phyloP scores from a whole-genome alignment of 495 filamentous ascomycete species.

The Letharia columbiana region DNA sequence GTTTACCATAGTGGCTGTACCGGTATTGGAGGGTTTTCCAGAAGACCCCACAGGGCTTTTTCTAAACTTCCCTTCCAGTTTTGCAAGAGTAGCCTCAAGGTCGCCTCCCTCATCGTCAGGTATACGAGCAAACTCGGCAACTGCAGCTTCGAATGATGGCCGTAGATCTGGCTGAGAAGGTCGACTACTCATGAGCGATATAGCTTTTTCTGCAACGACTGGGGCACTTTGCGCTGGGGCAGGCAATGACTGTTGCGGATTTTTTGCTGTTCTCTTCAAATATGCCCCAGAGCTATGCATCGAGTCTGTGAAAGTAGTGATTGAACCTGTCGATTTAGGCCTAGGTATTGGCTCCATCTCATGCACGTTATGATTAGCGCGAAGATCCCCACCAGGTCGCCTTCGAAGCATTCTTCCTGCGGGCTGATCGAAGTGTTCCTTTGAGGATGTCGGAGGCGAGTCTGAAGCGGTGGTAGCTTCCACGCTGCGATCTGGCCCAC shows the following conservation, averaged over 20 bases:
- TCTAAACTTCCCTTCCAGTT: conserved; percentile 83
- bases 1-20: not conserved
- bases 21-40: conserved; percentile 1
- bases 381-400: conserved; percentile 81
- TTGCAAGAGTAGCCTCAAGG: conserved; percentile 81
- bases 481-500: conserved; percentile 50
- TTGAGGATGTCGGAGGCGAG: conserved; percentile 31
- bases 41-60: conserved; percentile 31
- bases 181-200: conserved; percentile 64
- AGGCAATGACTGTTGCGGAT: conserved; percentile 10
- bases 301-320: conserved; percentile 62
- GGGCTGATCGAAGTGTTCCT: conserved; percentile 33
- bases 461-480: conserved; percentile 50
- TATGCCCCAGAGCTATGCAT: conserved; percentile 50
- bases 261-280: conserved; percentile 21
- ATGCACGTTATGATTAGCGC: conserved; percentile 65
- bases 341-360: conserved; percentile 54
- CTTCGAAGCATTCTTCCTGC: conserved; percentile 58
- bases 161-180: conserved; percentile 69
- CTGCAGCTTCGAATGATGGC: conserved; percentile 83
- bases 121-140: conserved; percentile 78
- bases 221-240: conserved; percentile 31
- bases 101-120: conserved; percentile 93
- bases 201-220: conserved; percentile 35
- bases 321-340: conserved; percentile 63